A percentile compares a stretch with the other conserved stretches of the same genome.
Evolutionary conservation across 2,329 filamentous ascomycete species (phyloP).

Genomic region (Tolypocladium endophyticum): DNA sequence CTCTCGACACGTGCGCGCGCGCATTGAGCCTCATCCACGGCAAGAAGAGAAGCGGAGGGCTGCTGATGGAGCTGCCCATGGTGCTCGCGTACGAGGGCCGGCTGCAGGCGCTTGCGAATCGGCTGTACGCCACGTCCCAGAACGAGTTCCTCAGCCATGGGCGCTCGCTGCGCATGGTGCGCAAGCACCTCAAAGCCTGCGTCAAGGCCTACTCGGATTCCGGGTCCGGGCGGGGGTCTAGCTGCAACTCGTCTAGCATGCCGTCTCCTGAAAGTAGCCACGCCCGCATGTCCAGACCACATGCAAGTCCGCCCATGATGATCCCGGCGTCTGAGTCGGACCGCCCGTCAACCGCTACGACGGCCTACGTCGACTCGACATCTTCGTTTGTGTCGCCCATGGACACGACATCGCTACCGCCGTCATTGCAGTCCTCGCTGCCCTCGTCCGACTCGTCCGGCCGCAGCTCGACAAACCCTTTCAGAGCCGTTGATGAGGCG

Average conservation of each 20-base stretch:
- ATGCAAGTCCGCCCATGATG: slow-evolving; percentile 5
- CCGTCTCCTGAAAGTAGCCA: slow-evolving; percentile 5
- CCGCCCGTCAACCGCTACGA: slow-evolving; percentile 7
- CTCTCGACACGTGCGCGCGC: slow-evolving; percentile 20
- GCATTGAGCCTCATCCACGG: slow-evolving; percentile 14
- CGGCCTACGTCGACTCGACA: slow-evolving; percentile 3
- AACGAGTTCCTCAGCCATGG: slow-evolving; percentile 16
- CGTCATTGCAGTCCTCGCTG: slow-evolving; percentile 4
- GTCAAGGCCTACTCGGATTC: slow-evolving; percentile 8
- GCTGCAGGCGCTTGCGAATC: slow-evolving; percentile 13
- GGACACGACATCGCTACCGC: slow-evolving; percentile 1
- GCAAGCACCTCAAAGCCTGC: slow-evolving; percentile 18
- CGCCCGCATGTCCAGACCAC: slow-evolving; percentile 7
- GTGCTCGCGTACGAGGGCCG: slow-evolving; percentile 12
- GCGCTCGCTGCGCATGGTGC: slow-evolving; percentile 10
- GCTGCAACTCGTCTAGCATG: slow-evolving; percentile 7
- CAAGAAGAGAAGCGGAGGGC: slow-evolving; percentile 6
- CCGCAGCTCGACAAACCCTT: slow-evolving; percentile 8
- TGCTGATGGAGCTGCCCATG: slow-evolving; percentile 10
- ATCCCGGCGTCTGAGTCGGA: slow-evolving; percentile 4
- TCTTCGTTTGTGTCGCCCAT: slow-evolving; percentile 3
- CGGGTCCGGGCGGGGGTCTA: slow-evolving; percentile 6
- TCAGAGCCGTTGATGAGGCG: slow-evolving; percentile 13
- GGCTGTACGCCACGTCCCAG: slow-evolving; percentile 16
- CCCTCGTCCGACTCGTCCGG: slow-evolving; percentile 12